A percentile compares a stretch with the other conserved stretches of the same genome.
Evolutionary conservation across 2,329 filamentous ascomycete species (phyloP).

Genomic region (Scedosporium dehoogii): DNA sequence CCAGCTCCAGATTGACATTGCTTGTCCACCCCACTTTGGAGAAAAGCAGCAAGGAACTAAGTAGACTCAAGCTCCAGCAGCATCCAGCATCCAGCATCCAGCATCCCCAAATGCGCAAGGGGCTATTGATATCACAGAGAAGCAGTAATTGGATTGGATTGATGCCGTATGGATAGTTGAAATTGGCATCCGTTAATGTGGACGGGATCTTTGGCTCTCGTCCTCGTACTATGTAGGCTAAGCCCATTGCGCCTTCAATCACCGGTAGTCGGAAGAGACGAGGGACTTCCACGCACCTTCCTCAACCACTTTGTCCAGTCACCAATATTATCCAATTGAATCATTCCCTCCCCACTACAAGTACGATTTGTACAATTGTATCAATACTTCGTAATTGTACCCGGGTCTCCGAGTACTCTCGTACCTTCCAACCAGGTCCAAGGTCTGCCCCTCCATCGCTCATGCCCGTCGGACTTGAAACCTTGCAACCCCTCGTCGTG

Average conservation of each 20-base stretch:
- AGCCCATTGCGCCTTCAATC: background rate
- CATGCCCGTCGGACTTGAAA: background rate
- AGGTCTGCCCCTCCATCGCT: conserved; percentile 1
- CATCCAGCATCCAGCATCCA: no score
- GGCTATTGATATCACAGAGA: no score
- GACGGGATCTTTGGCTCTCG: no score
- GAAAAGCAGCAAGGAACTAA: no score
- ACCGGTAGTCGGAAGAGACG: background rate
- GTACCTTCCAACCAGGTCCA: background rate
- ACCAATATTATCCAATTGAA: background rate
- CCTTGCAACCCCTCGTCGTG: conserved; percentile 4
- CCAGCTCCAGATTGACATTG: background rate
- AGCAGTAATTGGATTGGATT: no score
- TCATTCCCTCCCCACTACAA: background rate
- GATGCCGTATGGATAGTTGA: no score
- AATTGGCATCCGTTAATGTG: no score
- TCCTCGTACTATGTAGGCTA: no score
- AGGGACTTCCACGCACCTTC: background rate
- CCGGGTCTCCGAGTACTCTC: background rate
- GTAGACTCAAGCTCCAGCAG: no score
- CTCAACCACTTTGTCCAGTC: background rate
- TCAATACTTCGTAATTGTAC: no score
- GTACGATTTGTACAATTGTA: no score
- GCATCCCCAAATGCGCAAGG: no score
- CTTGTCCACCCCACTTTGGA: background rate